Evolutionary conservation across 164 flowering plant genomes (phyloP).

Genomic region (Dillenia turbinata): DNA sequence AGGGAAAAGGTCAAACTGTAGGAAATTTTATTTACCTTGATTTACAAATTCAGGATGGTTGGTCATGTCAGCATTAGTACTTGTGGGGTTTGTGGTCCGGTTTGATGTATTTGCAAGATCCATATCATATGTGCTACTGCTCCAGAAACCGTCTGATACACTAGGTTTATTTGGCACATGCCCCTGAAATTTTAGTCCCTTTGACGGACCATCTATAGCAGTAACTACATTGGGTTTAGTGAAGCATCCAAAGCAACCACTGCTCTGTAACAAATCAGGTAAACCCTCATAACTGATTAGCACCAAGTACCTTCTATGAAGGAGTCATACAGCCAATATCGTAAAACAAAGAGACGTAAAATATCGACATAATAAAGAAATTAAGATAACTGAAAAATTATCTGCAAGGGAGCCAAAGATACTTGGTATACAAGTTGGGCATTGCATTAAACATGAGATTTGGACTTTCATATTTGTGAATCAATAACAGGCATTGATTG

Average conservation of each 20-base stretch:
- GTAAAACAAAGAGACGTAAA: no score
- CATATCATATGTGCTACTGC: slow-evolving; percentile 41
- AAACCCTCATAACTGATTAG: slow-evolving; percentile 16
- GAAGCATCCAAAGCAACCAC: slow-evolving; percentile 53
- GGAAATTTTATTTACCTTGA: neutral
- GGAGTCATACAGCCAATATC: no score
- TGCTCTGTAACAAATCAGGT: slow-evolving; percentile 47
- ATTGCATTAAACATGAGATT: no score
- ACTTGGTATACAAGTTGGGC: no score
- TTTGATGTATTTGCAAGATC: slow-evolving; percentile 6
- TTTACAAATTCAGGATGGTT: neutral
- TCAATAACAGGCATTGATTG: no score
- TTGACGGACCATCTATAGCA: slow-evolving; percentile 39
- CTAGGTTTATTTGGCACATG: slow-evolving; percentile 18
- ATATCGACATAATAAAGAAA: no score
- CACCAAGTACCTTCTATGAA: neutral
- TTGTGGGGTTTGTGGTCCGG: neutral
- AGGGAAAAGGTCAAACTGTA: neutral
- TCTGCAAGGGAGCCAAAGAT: no score
- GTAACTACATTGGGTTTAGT: slow-evolving; percentile 20
- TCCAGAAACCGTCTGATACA: slow-evolving; percentile 43
- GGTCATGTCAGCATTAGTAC: neutral
- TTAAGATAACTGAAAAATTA: no score
- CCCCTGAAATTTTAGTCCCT: slow-evolving; percentile 35
- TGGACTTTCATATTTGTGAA: no score